Conservation (phyloP, 73 alveolate species). For the Tetrahymena malaccensis region DNA sequence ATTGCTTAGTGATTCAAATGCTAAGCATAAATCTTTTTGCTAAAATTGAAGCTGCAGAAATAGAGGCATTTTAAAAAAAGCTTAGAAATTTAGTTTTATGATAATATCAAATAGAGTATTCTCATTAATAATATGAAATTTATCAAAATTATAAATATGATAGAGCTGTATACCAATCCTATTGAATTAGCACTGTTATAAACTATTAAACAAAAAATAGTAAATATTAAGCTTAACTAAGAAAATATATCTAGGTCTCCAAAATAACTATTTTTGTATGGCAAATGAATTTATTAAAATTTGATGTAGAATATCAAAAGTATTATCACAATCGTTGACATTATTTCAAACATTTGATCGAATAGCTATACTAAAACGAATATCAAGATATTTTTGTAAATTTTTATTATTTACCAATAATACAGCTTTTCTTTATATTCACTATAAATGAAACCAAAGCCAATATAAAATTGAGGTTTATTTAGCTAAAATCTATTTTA, state of each 20-base stretch:
- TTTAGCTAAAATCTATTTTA: neutral
- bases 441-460: neutral
- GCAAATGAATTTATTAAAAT: neutral
- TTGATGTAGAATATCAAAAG: neutral
- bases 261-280: neutral
- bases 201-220: neutral
- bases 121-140: neutral
- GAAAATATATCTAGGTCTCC: neutral
- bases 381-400: neutral
- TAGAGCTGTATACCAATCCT: neutral
- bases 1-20: neutral
- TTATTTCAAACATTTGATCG: neutral
- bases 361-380: neutral
- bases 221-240: neutral
- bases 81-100: neutral
- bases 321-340: neutral
- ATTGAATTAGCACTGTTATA: neutral
- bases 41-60: neutral
- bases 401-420: neutral
- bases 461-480: neutral
- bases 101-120: no score
- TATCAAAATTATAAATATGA: no score
- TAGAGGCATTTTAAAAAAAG: neutral
- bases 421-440: neutral
- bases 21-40: neutral